Evolutionary conservation across 805 yeast species (phyloP).

Genomic region (Candida anglica): DNA sequence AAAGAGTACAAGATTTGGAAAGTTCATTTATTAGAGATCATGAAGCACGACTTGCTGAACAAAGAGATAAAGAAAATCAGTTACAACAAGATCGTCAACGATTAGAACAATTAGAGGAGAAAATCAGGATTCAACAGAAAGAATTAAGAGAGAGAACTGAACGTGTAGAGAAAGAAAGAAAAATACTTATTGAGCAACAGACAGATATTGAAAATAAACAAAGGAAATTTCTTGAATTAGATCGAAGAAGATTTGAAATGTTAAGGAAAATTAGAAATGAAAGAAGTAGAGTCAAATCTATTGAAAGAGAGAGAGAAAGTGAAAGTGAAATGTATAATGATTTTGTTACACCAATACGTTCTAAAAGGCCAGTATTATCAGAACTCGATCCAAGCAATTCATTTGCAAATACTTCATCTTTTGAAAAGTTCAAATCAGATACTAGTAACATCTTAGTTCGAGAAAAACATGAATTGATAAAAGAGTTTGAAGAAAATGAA

Average conservation of each 20-base stretch:
- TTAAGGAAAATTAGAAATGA: slow-evolving; percentile 2
- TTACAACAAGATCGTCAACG: neutral
- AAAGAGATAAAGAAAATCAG: neutral
- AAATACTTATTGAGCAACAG: slow-evolving; percentile 4
- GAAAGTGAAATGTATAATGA: too few species aligned
- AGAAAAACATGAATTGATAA: too few species aligned
- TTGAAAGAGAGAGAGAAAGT: too few species aligned
- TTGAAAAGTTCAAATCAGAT: too few species aligned
- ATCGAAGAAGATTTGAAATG: neutral
- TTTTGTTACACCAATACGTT: too few species aligned
- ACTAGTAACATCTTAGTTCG: too few species aligned
- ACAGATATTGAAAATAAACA: slow-evolving; percentile 7
- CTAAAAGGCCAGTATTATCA: too few species aligned
- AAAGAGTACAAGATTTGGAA: slow-evolving; percentile 1
- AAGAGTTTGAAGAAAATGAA: slow-evolving; percentile 5
- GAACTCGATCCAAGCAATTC: too few species aligned
- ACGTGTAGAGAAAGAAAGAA: slow-evolving; percentile 2
- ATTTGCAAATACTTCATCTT: too few species aligned
- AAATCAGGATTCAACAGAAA: slow-evolving; percentile 3
- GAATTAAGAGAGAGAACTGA: neutral
- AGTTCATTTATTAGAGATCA: slow-evolving; percentile 1
- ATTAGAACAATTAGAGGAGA: slow-evolving; percentile 6
- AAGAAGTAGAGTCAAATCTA: too few species aligned
- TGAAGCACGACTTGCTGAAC: neutral
- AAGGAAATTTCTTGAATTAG: neutral